These are phyloP conservation scores for Cyclotella baltica DNA, from an alignment of 108 stramenopile genomes.

Conservation along the genomic window DNA sequence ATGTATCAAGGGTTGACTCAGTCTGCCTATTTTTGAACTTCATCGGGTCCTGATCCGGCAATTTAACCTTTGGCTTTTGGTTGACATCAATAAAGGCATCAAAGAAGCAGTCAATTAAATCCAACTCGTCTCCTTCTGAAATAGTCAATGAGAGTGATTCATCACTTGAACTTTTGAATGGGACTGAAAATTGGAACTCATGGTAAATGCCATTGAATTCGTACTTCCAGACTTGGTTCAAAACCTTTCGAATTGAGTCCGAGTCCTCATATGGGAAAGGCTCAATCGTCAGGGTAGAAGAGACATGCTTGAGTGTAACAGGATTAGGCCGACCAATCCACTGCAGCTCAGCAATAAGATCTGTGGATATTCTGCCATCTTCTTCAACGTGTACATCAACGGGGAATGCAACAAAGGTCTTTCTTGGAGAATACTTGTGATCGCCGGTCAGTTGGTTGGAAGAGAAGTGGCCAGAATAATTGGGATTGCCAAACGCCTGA, in stretches of 20 bases:
- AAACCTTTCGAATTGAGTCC: slow-evolving; percentile 12
- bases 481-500: slow-evolving; percentile 27
- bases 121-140: slow-evolving; percentile 27
- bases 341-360: slow-evolving; percentile 19
- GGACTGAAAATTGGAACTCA: slow-evolving; percentile 28
- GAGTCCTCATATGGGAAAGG: slow-evolving; percentile 23
- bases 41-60: not conserved
- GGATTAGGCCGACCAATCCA: slow-evolving; percentile 8
- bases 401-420: slow-evolving; percentile 18
- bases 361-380: slow-evolving; percentile 24
- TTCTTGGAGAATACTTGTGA: slow-evolving; percentile 24
- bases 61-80: not conserved
- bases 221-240: slow-evolving; percentile 27
- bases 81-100: slow-evolving; percentile 24
- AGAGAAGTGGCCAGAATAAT: slow-evolving; percentile 31
- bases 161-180: slow-evolving; percentile 34
- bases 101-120: slow-evolving; percentile 24
- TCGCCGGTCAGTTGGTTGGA: slow-evolving; percentile 4
- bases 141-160: slow-evolving; percentile 21
- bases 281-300: slow-evolving; percentile 24
- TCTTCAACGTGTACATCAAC: not conserved
- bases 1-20: not conserved
- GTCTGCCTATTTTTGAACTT: not conserved
- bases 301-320: not conserved
- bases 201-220: slow-evolving; percentile 18